Base-by-base conservation (phyloP, 495 filamentous ascomycete genomes). In the Aspergillus avenaceus region DNA sequence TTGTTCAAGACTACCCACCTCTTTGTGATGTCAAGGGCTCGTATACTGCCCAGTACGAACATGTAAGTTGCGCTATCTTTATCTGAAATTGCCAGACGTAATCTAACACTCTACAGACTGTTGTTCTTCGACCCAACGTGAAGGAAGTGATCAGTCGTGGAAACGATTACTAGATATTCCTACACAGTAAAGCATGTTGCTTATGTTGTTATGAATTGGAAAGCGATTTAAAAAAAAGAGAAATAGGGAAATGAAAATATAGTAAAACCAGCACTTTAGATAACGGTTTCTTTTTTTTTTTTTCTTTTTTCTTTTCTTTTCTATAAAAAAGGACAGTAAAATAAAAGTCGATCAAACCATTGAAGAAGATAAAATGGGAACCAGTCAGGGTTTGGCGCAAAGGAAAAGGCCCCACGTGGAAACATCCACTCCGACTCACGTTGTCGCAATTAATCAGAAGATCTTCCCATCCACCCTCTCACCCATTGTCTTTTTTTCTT, bases 81-180 rank as follows among this genome's bases (percentile, higher is more conserved):
- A 18, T 3, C 19, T 52, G 24, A 23, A 28, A 50, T 36, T 41
- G 26, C 11, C 22, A 14, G 5, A 54, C 65, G n/a, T 70, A 51
- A 71, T 65, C 55, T 38, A 28, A 16, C 25, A n/a, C 21, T 8
- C 11, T 41, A 6, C 55, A 95, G 88, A 96, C 91, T 12, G 87
- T 96, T 57, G 61, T 96, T 49, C 81, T 96, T 48, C 78, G 90
- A 54, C 90, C 90, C 38, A 95, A 78, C 54, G 85, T 89, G 22
- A 96, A 96, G 77, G 91, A 96, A 74, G 83, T 96, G 46, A 88
- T 96, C 58, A 95, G 88, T 65, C 85, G 90, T 47, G 91, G 91
- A 55, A 87, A 93, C 32, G 91, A 96, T 62, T 96, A 90, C 66
- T 96, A 77, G 47, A 53, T 41, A 29, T 44, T 24, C n/a, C n/a